Base-by-base conservation (phyloP, 2,329 filamentous ascomycete genomes). In the Colletotrichum horii region DNA sequence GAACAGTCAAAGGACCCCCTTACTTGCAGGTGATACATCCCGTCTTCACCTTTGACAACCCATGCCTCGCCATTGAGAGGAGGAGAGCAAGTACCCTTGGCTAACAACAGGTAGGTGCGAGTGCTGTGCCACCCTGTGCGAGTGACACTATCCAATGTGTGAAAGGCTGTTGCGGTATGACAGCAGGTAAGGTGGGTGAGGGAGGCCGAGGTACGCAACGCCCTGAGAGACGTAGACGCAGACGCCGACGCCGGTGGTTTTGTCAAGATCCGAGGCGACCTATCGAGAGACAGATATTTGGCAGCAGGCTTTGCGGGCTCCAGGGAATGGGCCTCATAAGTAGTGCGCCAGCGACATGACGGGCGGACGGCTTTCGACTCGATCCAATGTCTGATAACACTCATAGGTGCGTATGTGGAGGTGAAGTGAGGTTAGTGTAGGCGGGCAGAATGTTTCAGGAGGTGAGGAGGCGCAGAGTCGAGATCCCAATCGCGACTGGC, bases 11-110 rank as follows among this genome's bases (percentile, higher is more conserved):
- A 52, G 15, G 38, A 7, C 15, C 19, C 52, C 76, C 79, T 75
- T 60, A 81, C 79, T 78, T 79, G 79, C 80, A 81, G 43, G 79
- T 80, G 12, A 76, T 66, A 48, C 79, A 80, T 8, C 79, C 79
- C 6, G 78, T 76, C 69, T 79, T 81, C 24, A 80, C 79, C 28
- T 77, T 79, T 36, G 66, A n/a, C 26, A 64, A 8, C 19, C 71
- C 71, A 26, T 55, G 55, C 11, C 71, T 71, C 26, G 62, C 38
- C 70, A 74, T 76, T 24, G 62, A 26, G 55, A 58, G 3, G 24
- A 30, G n/a, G 15, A 26, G 8, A 12, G 55, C 9, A 58, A 58
- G 55, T 58, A 26, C 24, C 24, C 55, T 19, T 28, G 22, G 15
- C 28, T 16, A 0, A 58, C 43, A 22, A 22, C 3, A 52, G n/a